Evolutionary conservation across 108 stramenopile genomes (phyloP), one percentile per base, ranked within the genome.

Genomic region (Skeletonema potamos): DNA sequence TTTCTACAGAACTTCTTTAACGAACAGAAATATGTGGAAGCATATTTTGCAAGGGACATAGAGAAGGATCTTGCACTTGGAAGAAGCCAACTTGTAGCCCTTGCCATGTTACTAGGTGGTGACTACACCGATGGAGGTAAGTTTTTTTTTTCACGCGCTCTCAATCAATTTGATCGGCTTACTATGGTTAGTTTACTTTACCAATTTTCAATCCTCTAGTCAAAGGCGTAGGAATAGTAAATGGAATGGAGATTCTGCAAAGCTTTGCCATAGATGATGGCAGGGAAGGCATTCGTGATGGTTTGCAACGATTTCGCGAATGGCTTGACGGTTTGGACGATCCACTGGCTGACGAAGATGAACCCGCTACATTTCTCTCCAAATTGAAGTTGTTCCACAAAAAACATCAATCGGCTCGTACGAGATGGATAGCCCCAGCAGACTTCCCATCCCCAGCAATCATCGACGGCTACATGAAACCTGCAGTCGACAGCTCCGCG

Each of bases 111-210:
- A 8, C 72, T 99, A 12, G 99, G 99, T 17, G 90, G 94, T 39
- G 99, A 99, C 69, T 99, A 99, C 73, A 98, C 96, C 12, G 91
- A 96, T 54, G 99, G 98, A n/a, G n/a, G n/a, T n/a, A n/a, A n/a
- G n/a, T n/a, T n/a, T n/a, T n/a, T n/a, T n/a, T n/a, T n/a, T n/a
- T n/a, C n/a, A n/a, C n/a, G n/a, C n/a, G n/a, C n/a, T n/a, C n/a
- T n/a, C n/a, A n/a, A n/a, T n/a, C n/a, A n/a, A n/a, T n/a, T n/a
- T n/a, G n/a, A n/a, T n/a, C n/a, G n/a, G n/a, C n/a, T n/a, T n/a
- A n/a, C n/a, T n/a, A n/a, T n/a, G n/a, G n/a, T n/a, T n/a, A n/a
- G n/a, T n/a, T n/a, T n/a, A n/a, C n/a, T n/a, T n/a, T n/a, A n/a
- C n/a, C n/a, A n/a, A n/a, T n/a, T n/a, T n/a, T n/a, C n/a, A n/a